A percentile compares a stretch with the other conserved stretches of the same genome.
phyloP scores from a whole-genome alignment of 352 stramenopile species.

The Pythium scleroteichum region DNA sequence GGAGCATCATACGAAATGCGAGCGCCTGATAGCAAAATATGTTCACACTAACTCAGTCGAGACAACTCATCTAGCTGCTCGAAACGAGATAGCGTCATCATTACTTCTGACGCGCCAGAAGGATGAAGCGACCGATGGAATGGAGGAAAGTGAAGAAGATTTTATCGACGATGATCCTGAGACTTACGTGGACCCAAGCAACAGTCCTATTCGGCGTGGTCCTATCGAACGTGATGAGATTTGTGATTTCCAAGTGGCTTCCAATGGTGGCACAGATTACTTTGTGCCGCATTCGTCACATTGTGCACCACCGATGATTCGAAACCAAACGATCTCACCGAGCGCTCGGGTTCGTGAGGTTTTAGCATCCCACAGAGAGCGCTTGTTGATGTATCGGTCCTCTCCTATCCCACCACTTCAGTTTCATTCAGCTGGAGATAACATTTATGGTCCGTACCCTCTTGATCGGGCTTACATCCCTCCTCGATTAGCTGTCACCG shows the following conservation, averaged over 20 bases:
- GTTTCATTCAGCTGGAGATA: slow-evolving; percentile 43
- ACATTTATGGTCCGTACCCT: slow-evolving; percentile 22
- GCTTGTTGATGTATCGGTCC: slow-evolving; percentile 11
- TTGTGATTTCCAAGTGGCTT: not conserved
- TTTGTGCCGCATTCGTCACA: slow-evolving; percentile 23
- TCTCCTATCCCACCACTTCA: slow-evolving; percentile 11
- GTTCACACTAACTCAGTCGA: slow-evolving; percentile 25
- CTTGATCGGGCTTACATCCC: slow-evolving; percentile 16
- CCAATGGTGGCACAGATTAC: slow-evolving; percentile 1
- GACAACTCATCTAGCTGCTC: slow-evolving; percentile 22
- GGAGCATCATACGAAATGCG: slow-evolving; percentile 40
- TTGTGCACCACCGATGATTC: slow-evolving; percentile 3
- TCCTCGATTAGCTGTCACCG: slow-evolving; percentile 34
- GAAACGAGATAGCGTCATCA: slow-evolving; percentile 52
- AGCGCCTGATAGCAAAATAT: slow-evolving; percentile 57
- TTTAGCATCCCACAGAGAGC: slow-evolving; percentile 35
- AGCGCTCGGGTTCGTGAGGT: slow-evolving; percentile 61
- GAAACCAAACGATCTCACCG: slow-evolving; percentile 39
- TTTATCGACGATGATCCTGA: slow-evolving; percentile 19
- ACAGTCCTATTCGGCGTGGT: slow-evolving; percentile 30
- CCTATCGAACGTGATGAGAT: slow-evolving; percentile 14
- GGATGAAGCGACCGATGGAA: slow-evolving; percentile 13
- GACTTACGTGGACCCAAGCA: slow-evolving; percentile 22
- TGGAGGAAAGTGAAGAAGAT: slow-evolving; percentile 22
- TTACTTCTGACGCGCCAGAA: slow-evolving; percentile 36